phyloP scores from a whole-genome alignment of 495 filamentous ascomycete species.

The Aspergillus ostianus region DNA sequence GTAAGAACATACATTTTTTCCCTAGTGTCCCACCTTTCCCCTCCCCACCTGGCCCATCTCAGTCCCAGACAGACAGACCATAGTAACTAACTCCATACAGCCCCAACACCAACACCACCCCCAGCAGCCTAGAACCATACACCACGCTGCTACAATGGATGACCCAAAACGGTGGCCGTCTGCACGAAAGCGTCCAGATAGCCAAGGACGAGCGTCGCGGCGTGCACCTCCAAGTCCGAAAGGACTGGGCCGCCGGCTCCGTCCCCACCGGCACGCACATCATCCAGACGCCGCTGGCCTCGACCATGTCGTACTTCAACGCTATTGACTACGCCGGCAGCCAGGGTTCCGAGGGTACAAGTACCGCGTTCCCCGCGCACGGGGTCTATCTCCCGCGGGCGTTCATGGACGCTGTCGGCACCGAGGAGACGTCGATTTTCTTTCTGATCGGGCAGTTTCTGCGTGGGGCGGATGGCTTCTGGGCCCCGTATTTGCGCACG shows the following conservation, averaged over 20 bases:
- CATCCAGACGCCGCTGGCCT: conserved; percentile 42
- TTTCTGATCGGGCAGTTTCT: conserved; percentile 60
- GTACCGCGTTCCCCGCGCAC: conserved; percentile 32
- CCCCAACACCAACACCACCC: conserved; percentile 13
- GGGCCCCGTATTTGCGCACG: conserved; percentile 60
- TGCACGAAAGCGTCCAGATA: conserved; percentile 42
- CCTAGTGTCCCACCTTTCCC: not conserved
- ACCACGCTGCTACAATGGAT: conserved; percentile 43
- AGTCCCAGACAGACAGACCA: not conserved
- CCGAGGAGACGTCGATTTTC: conserved; percentile 44
- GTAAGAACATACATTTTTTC: not conserved
- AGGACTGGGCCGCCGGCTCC: conserved; percentile 23
- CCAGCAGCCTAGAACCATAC: conserved; percentile 29
- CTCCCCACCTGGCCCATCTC: not conserved
- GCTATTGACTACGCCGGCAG: conserved; percentile 34
- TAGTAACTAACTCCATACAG: conserved; percentile 1
- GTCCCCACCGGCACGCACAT: conserved; percentile 35
- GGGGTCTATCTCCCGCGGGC: conserved; percentile 32
- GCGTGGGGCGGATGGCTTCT: conserved; percentile 49
- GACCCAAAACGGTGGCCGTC: conserved; percentile 36
- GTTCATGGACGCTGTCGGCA: conserved; percentile 37
- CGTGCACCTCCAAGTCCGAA: conserved; percentile 45
- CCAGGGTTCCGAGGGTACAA: too few relatives aligned
- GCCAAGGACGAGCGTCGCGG: conserved; percentile 41
- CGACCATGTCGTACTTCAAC: conserved; percentile 55